Base-by-base conservation (phyloP, 495 filamentous ascomycete species). In the Diplogelasinospora grovesii region DNA sequence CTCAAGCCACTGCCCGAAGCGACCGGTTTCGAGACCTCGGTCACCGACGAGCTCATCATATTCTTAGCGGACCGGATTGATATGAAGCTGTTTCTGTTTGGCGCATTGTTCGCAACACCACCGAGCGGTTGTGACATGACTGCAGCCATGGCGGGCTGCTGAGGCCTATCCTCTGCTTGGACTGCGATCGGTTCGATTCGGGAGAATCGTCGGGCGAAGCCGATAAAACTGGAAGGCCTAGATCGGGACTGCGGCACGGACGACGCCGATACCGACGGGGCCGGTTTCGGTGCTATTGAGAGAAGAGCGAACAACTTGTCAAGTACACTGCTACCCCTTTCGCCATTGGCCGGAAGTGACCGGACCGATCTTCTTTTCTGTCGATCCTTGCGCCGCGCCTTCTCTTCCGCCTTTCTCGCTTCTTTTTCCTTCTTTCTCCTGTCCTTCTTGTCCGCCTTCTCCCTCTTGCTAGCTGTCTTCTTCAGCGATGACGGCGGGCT, bases 1-100 rank as follows among this genome's bases (percentile, higher is more conserved):
- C 75, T 63, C 8, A 90, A 65, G 8, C 85, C 85, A 59, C 79
- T 84, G 29, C 82, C 84, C 19, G 81, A 78, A 5, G 82, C 81
- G 4, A 90, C 75, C 0, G 82, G 80, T 53, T 85, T 86, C 40
- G 82, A 78, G 1, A 69, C 40, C 35, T 74, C 67, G 11, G 61
- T 60, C 6, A 67, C 63, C 2, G 48, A 52, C 3, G 65, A 63
- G 44, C 51, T 70, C 22, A 65, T 59, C 16, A 60, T 49, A 32
- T 51, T 60, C 42, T 71, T 73, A 10, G 58, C 54, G 8, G 66
- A 64, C 1, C 66, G 65, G n/a, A 60, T 56, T 11, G 68, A 66
- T 24, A 66, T 57, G 18, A 71, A 49, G 46, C 63, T 71, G 46
- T 62, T 67, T 36, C 68, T 58, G 36, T 64, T 56, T 7, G 54